Evolutionary conservation across 169 alveolate genomes (phyloP).

Genomic region (Plasmodium vivax): DNA sequence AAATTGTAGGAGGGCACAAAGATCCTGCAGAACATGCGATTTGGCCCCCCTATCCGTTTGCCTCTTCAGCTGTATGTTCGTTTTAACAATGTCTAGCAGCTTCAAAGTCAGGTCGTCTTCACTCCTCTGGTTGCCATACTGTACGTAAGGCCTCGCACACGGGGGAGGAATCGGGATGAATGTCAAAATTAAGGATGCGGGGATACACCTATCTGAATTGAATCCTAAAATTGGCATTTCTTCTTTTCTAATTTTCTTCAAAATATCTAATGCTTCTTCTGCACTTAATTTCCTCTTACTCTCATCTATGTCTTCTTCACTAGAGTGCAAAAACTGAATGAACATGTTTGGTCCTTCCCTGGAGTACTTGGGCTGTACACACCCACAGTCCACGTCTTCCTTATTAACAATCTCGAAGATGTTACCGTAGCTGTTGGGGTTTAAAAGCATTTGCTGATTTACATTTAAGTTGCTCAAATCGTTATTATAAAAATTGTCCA

Average conservation of each 20-base stretch:
- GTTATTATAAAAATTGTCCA: slow-evolving; percentile 59
- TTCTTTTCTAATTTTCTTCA: slow-evolving; percentile 91
- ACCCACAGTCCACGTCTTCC: slow-evolving; percentile 87
- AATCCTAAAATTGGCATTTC: slow-evolving; percentile 96
- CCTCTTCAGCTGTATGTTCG: slow-evolving; percentile 90
- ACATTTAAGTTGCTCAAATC: slow-evolving; percentile 64
- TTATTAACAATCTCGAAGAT: slow-evolving; percentile 77
- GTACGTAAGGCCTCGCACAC: slow-evolving; percentile 98
- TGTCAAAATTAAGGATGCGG: slow-evolving; percentile 96
- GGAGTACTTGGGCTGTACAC: slow-evolving; percentile 90
- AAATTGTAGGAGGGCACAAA: slow-evolving; percentile 93
- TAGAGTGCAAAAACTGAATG: slow-evolving; percentile 86
- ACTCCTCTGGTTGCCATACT: slow-evolving; percentile 93
- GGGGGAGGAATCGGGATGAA: slow-evolving; percentile 99
- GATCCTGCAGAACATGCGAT: slow-evolving; percentile 93
- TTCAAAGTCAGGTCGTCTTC: slow-evolving; percentile 99
- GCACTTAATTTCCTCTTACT: slow-evolving; percentile 86
- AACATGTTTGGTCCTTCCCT: slow-evolving; percentile 91
- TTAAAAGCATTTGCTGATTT: slow-evolving; percentile 64
- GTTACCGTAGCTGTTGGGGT: slow-evolving; percentile 34
- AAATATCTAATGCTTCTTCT: slow-evolving; percentile 91
- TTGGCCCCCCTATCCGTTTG: slow-evolving; percentile 93
- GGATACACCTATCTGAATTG: slow-evolving; percentile 93
- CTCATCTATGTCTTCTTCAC: slow-evolving; percentile 87
- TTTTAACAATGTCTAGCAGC: slow-evolving; percentile 95